phyloP scores from a whole-genome alignment of 2,329 filamentous ascomycete species.

The Nemania diffusa region DNA sequence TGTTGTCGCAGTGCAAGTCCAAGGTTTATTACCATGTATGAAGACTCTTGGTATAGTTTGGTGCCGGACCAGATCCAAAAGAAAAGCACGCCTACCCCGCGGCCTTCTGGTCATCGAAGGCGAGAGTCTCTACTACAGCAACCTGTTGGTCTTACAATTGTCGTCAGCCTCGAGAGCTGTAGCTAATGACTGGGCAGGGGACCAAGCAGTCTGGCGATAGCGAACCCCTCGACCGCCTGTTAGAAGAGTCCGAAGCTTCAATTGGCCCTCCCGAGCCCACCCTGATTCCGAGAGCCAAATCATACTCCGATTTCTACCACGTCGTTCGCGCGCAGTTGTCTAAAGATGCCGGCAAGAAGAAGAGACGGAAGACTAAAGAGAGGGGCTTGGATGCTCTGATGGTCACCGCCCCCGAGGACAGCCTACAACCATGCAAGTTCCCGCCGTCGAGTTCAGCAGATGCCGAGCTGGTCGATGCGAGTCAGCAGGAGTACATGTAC shows the following conservation, averaged over 20 bases:
- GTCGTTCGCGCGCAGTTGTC: slow-evolving; percentile 67
- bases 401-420: slow-evolving; percentile 49
- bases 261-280: slow-evolving; percentile 74
- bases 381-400: slow-evolving; percentile 63
- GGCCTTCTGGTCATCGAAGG: slow-evolving; percentile 67
- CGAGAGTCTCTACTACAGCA: slow-evolving; percentile 76
- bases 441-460: slow-evolving; percentile 67
- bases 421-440: slow-evolving; percentile 37
- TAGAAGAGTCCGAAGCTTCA: slow-evolving; percentile 65
- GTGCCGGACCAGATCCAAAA: slow-evolving; percentile 70
- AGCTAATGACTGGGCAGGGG: slow-evolving; percentile 54
- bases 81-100: slow-evolving; percentile 56
- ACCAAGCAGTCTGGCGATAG: slow-evolving; percentile 62
- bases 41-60: slow-evolving; percentile 86
- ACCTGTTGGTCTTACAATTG: slow-evolving; percentile 50
- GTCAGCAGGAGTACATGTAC: slow-evolving; percentile 86
- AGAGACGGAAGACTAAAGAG: slow-evolving; percentile 54
- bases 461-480: slow-evolving; percentile 78
- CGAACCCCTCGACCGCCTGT: slow-evolving; percentile 67
- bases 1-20: not conserved
- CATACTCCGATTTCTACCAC: slow-evolving; percentile 81
- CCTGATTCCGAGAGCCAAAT: slow-evolving; percentile 73
- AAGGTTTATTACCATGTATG: slow-evolving; percentile 68
- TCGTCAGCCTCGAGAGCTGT: slow-evolving; percentile 33
- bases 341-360: slow-evolving; percentile 60